phyloP scores from a whole-genome alignment of 2,329 filamentous ascomycete species.

The Drechslerella dactyloides region DNA sequence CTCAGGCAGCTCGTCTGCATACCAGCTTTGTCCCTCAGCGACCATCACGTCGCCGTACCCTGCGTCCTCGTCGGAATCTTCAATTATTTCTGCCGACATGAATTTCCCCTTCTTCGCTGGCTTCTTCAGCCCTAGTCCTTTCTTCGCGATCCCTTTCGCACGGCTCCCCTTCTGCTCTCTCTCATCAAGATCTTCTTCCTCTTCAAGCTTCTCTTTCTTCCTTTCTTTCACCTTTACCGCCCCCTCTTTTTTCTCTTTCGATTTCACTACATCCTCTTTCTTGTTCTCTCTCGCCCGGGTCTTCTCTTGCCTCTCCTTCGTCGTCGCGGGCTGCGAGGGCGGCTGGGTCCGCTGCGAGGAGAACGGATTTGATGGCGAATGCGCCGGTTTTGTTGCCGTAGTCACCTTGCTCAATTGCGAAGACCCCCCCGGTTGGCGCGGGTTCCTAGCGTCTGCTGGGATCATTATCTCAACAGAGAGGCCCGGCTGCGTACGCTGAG shows the following conservation, averaged over 20 bases:
- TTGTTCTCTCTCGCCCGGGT: too few relatives aligned
- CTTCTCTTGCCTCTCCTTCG: not conserved
- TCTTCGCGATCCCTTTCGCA: not conserved
- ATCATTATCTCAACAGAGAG: not conserved
- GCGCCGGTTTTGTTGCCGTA: constrained; percentile 15
- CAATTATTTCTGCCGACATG: constrained; percentile 14
- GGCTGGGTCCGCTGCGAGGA: not conserved
- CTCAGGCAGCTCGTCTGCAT: not conserved
- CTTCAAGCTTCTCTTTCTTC: constrained; percentile 1
- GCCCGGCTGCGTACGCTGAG: not conserved
- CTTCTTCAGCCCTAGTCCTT: constrained; percentile 2
- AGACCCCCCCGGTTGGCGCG: not conserved
- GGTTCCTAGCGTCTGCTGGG: not conserved
- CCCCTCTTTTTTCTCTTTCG: not conserved
- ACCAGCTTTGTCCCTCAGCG: not conserved
- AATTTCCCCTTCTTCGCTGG: constrained; percentile 14
- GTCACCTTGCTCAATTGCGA: too few relatives aligned
- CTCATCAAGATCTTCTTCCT: not conserved
- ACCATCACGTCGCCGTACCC: not conserved
- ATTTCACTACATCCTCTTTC: too few relatives aligned
- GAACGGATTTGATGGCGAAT: constrained; percentile 38
- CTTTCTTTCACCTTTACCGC: not conserved
- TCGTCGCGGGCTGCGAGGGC: not conserved
- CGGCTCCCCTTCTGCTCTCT: constrained; percentile 2
- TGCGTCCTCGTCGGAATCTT: constrained; percentile 11